These are phyloP conservation scores for Blastosporella zonata DNA, from an alignment of 1,284 basidiomycete genomes.

Conservation along the genomic window DNA sequence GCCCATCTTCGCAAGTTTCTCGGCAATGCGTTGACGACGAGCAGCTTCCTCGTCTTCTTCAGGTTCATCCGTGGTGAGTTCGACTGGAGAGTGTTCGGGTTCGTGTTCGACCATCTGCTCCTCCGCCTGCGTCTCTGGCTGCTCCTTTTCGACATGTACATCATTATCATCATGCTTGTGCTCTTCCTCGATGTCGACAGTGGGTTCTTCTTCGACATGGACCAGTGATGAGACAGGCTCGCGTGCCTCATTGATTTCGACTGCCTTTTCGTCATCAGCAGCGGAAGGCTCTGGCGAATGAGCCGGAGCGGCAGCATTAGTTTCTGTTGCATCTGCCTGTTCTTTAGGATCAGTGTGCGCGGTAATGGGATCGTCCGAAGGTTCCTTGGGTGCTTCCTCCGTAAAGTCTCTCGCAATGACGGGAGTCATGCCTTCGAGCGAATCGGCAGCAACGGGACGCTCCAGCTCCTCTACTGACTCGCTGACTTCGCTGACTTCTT, in stretches of 20 bases:
- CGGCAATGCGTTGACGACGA: constrained; percentile 57
- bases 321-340: background rate
- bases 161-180: background rate
- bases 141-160: background rate
- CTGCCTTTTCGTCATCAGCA: background rate
- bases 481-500: constrained; percentile 10
- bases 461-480: background rate
- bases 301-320: background rate
- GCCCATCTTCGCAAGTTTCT: constrained; percentile 61
- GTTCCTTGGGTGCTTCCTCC: constrained; percentile 5
- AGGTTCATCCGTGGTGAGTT: constrained; percentile 3
- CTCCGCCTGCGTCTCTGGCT: background rate
- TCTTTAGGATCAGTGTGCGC: too few species aligned
- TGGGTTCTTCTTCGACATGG: background rate
- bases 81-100: background rate
- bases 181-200: background rate
- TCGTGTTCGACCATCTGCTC: too few species aligned
- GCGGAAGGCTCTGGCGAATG: background rate
- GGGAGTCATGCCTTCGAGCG: background rate
- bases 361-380: background rate
- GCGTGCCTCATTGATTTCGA: background rate
- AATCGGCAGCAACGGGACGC: background rate
- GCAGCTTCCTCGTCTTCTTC: constrained; percentile 54
- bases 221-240: background rate
- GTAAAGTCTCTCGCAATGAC: constrained; percentile 12